Percentiles rank a stretch among this genome's conserved stretches.
Evolutionary conservation across 805 yeast genomes (phyloP).

Genomic region (Candida incommunis): DNA sequence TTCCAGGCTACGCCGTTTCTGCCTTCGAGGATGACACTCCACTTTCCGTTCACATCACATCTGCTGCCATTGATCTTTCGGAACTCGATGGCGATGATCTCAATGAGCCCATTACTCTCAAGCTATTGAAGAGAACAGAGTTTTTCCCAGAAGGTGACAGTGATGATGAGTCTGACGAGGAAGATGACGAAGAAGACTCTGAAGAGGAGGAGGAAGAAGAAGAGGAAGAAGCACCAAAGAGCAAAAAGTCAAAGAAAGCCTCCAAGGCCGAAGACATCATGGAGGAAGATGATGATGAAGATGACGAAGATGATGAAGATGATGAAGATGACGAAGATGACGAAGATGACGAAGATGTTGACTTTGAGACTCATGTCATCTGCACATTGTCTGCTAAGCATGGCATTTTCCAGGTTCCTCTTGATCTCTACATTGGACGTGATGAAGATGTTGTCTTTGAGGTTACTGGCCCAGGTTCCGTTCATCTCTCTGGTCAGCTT

Average conservation of each 20-base stretch:
- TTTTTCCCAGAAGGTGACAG: slow-evolving; percentile 16
- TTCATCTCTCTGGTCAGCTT: slow-evolving; percentile 89
- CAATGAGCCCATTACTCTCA: slow-evolving; percentile 69
- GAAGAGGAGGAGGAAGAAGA: slow-evolving; percentile 22
- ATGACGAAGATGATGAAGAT: slow-evolving; percentile 34
- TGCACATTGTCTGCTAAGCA: slow-evolving; percentile 82
- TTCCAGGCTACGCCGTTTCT: slow-evolving; percentile 78
- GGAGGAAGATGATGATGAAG: slow-evolving; percentile 36
- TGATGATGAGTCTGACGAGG: slow-evolving; percentile 19
- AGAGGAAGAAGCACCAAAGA: slow-evolving; percentile 2
- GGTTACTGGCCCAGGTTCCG: slow-evolving; percentile 89
- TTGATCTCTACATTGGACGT: slow-evolving; percentile 82
- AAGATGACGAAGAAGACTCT: slow-evolving; percentile 23
- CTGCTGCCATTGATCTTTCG: slow-evolving; percentile 92
- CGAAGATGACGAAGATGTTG: slow-evolving; percentile 53
- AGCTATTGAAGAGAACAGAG: slow-evolving; percentile 62
- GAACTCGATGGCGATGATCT: slow-evolving; percentile 42
- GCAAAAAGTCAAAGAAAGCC: slow-evolving; percentile 14
- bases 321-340: slow-evolving; percentile 43
- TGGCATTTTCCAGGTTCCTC: slow-evolving; percentile 62
- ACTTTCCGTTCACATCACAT: slow-evolving; percentile 76
- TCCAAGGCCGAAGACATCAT: slow-evolving; percentile 25
- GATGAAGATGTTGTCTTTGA: slow-evolving; percentile 90
- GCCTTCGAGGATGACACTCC: slow-evolving; percentile 82
- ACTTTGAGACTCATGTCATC: slow-evolving; percentile 68